Percentiles rank a stretch among this genome's conserved stretches.
phyloP scores from a whole-genome alignment of 2,329 filamentous ascomycete species.

The Phoma sp. region DNA sequence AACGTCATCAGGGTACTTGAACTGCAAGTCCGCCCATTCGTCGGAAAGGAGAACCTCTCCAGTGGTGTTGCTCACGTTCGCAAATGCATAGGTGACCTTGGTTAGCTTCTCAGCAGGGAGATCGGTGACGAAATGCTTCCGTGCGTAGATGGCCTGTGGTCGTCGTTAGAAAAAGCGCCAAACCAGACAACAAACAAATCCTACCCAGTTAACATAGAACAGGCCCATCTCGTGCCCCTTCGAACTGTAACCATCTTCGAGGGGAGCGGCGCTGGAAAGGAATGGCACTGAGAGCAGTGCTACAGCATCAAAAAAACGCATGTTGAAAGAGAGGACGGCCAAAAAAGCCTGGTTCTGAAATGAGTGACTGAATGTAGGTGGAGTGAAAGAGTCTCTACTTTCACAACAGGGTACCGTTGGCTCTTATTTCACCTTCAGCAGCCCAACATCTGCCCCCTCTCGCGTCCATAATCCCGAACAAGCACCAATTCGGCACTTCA shows the following conservation, averaged over 20 bases:
- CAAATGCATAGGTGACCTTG: slow-evolving; percentile 88
- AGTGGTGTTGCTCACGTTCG: slow-evolving; percentile 77
- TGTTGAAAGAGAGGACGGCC: slow-evolving; percentile 34
- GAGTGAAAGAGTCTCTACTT: background rate
- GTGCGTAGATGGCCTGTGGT: slow-evolving; percentile 76
- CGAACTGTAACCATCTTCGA: background rate
- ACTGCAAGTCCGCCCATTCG: slow-evolving; percentile 54
- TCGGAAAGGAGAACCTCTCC: slow-evolving; percentile 65
- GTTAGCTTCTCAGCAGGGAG: slow-evolving; percentile 81
- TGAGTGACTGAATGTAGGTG: slow-evolving; percentile 10
- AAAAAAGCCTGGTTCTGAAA: slow-evolving; percentile 7
- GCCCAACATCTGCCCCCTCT: background rate
- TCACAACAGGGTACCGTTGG: background rate
- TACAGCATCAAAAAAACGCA: slow-evolving; percentile 28
- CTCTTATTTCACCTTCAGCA: background rate
- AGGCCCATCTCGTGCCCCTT: slow-evolving; percentile 65
- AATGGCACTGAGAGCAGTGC: slow-evolving; percentile 27
- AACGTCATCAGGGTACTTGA: slow-evolving; percentile 70
- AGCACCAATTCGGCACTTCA: slow-evolving; percentile 4
- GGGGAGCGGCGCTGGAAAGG: slow-evolving; percentile 23
- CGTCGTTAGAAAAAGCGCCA: too few relatives aligned
- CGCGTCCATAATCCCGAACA: background rate
- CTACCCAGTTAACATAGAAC: slow-evolving; percentile 73
- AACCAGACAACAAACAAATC: background rate
- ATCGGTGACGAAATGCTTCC: slow-evolving; percentile 82